phyloP scores from a whole-genome alignment of 1,284 basidiomycete genomes.

The Puccinia coronata region DNA sequence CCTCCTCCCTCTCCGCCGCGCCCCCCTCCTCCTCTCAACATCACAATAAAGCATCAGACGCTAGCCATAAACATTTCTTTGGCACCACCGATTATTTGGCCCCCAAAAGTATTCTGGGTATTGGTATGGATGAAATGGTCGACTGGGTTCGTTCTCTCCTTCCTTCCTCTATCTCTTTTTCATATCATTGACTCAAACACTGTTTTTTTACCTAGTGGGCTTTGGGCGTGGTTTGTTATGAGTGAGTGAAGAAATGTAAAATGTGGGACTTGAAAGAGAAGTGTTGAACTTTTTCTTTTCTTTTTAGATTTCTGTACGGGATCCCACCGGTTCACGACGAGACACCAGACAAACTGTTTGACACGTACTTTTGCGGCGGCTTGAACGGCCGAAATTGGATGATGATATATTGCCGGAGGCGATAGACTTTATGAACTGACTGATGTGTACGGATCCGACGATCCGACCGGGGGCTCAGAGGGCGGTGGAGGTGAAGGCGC shows the following conservation, averaged over 20 bases:
- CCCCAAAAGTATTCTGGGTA: conserved; percentile 92
- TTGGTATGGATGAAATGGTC: conserved; percentile 92
- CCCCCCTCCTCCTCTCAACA: conserved; percentile 2
- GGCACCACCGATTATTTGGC: conserved; percentile 96
- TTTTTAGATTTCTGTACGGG: conserved; percentile 76
- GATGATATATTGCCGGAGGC: conserved; percentile 73
- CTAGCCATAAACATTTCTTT: conserved; percentile 66
- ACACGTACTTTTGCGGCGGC: conserved; percentile 92
- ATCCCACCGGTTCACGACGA: conserved; percentile 97
- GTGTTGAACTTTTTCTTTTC: not conserved
- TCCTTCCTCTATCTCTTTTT: not conserved
- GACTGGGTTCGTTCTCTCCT: conserved; percentile 75
- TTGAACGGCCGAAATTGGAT: conserved; percentile 73
- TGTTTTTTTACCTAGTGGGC: conserved; percentile 70
- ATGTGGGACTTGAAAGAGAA: not conserved
- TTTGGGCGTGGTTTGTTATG: conserved; percentile 94
- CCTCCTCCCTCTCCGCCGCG: conserved; percentile 24
- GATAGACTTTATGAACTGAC: conserved; percentile 83
- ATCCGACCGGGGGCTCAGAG: conserved; percentile 80
- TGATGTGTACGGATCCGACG: conserved; percentile 79
- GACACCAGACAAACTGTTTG: conserved; percentile 94
- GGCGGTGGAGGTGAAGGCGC: conserved; percentile 86
- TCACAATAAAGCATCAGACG: conserved; percentile 26
- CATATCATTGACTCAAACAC: not conserved
- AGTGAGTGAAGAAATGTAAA: conserved; percentile 60